Base-by-base conservation (phyloP, 108 stramenopile genomes). In the Heterococcus sp. region DNA sequence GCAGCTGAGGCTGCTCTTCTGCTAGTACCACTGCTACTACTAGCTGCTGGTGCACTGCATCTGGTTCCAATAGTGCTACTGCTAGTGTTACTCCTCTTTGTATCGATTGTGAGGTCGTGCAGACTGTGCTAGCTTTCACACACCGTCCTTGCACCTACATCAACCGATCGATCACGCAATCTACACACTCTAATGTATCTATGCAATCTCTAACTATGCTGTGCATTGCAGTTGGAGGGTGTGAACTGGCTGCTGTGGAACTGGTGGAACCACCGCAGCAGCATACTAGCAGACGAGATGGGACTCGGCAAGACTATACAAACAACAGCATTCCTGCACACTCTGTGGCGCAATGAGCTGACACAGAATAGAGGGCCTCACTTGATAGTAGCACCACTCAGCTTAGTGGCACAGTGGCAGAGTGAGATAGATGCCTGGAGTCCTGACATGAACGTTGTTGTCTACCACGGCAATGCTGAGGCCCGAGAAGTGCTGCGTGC, bases 271-370 rank as follows among this genome's bases (percentile, higher is more conserved):
- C 93, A 94, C 28, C 86, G 90, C 27, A 89, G 92, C 8, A 93
- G 91, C 74, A 95, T 98, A 38, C 85, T 98, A 29, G 96, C 96
- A 30, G 98, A 98, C 88, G 98, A 97, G 88, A 95, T 94, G 94
- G 82, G 77, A 2, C 87, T 93, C 4, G 93, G 93, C 63, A 95
- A 99, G 88, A 99, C 99, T 2, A 85, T 98, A 32, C 99, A 99
- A 89, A 93, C 93, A 2, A 95, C 98, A 63, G 90, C 93, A 27
- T 95, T 98, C 74, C 78, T 98, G 29, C 92, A 94, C 11, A 64
- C 84, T 58, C 69, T 89, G 32, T 74, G 66, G 69, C 64, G 71
- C 69, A 35, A 72, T 36, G 73, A 76, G 75, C 26, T 65, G 1
- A 83, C 46, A 1, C 33, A 26, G 28, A 71, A 71, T 32, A 32